Evolutionary conservation across 768 basidiomycete genomes (phyloP), one percentile per base, ranked within the genome.

Genomic region (Boletus tylopilopsis): DNA sequence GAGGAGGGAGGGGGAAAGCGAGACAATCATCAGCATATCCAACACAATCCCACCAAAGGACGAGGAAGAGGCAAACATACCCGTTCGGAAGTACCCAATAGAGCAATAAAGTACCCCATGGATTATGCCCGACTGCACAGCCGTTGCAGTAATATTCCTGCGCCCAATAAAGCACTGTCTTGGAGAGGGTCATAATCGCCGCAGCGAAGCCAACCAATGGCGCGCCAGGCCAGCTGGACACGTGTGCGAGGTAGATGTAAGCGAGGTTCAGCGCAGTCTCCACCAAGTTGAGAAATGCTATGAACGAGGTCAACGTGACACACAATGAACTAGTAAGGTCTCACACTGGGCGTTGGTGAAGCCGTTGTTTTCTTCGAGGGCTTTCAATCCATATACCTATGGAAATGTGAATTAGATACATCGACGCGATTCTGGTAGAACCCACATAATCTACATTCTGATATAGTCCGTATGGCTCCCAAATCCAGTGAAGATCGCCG

Each of bases 401-500:
- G 29, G 4, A 10, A 4, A 23, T 16, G 73, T 69, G n/a, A 34
- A 7, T 16, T 13, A 12, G 12, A 34, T 34, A 34, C 33, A 13
- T 6, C 6, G 16, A 16, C 33, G 33, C 10, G n/a, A 34, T 16
- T 34, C 16, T 34, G 33, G 33, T 16, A 16, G 33, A 27, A 65
- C 71, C 47, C 54, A 75, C 72, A 37, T 69, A 61, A 52, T 76
- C 71, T 29, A 90, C 71, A n/a, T 84, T 72, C 61, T 90, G 84
- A 68, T 91, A 92, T 25, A 87, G 51, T 22, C 74, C 77, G 61
- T 94, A 94, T 2, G 90, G 90, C 50, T 77, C 73, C 93, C 92
- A 95, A 37, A 94, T 78, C 92, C 91, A 94, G 58, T 93, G 87
- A 39, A 94, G 73, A 67, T 94, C 90, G 3, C 93, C 93, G 1